These are phyloP conservation scores for Apiotrichum mycotoxinovorans DNA, from an alignment of 1,284 basidiomycete genomes.

Conservation along the genomic window DNA sequence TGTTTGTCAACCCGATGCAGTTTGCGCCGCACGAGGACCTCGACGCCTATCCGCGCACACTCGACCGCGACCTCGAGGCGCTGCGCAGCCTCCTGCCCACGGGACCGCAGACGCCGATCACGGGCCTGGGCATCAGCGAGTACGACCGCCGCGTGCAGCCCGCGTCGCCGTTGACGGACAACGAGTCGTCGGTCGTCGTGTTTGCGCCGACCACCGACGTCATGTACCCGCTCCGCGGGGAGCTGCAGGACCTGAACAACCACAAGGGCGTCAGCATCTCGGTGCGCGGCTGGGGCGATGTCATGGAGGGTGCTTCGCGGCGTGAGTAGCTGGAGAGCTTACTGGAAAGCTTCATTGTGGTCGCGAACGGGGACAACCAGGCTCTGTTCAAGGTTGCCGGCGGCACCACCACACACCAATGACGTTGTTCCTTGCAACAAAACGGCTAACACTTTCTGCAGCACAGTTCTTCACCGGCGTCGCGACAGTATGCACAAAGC, in stretches of 20 bases:
- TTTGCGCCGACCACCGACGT: slow-evolving; percentile 72
- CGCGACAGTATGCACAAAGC: slow-evolving; percentile 88
- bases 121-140: slow-evolving; percentile 38
- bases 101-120: slow-evolving; percentile 35
- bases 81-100: slow-evolving; percentile 61
- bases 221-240: slow-evolving; percentile 79
- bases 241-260: slow-evolving; percentile 67
- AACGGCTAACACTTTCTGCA: slow-evolving; percentile 43
- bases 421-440: not conserved
- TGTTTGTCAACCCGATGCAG: slow-evolving; percentile 97
- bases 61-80: slow-evolving; percentile 53
- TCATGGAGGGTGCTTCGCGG: slow-evolving; percentile 49
- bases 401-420: not conserved
- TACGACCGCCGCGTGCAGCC: slow-evolving; percentile 17
- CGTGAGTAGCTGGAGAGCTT: too few species aligned
- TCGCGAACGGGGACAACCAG: too few species aligned
- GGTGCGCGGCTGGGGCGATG: slow-evolving; percentile 71
- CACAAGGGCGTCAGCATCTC: slow-evolving; percentile 89
- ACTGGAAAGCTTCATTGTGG: too few species aligned
- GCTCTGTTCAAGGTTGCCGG: not conserved
- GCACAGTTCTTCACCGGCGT: slow-evolving; percentile 96
- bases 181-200: slow-evolving; percentile 60
- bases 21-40: slow-evolving; percentile 96
- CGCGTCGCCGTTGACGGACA: not conserved
- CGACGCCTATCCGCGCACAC: slow-evolving; percentile 81